phyloP scores from a whole-genome alignment of 495 filamentous ascomycete genomes.

The Parathielavia appendiculata region DNA sequence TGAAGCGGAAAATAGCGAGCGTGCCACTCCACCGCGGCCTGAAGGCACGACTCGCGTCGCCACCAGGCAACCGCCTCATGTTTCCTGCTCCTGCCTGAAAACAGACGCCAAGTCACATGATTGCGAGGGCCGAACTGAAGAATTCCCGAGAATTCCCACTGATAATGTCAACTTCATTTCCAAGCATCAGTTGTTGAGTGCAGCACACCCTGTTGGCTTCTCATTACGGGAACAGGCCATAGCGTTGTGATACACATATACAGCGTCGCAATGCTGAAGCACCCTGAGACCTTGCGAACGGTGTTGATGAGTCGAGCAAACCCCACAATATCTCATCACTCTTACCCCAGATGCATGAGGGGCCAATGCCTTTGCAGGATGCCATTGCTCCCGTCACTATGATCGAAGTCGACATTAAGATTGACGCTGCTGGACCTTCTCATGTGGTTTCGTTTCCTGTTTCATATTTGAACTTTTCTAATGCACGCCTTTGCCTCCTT shows the following conservation, averaged over 20 bases:
- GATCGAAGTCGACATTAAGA: slow-evolving; percentile 6
- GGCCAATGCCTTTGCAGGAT: neutral
- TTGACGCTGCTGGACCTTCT: neutral
- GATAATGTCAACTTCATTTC: neutral
- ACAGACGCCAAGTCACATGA: slow-evolving; percentile 15
- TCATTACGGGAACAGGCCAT: neutral
- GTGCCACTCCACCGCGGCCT: slow-evolving; percentile 1
- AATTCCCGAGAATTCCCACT: neutral
- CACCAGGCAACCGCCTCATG: slow-evolving; percentile 10
- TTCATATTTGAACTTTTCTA: neutral
- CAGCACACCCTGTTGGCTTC: neutral
- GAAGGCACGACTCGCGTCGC: slow-evolving; percentile 15
- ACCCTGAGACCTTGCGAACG: neutral
- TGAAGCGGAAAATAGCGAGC: neutral
- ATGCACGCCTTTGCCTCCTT: slow-evolving; percentile 1
- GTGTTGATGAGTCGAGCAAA: neutral
- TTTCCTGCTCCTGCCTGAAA: neutral
- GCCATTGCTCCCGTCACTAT: neutral
- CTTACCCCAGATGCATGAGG: neutral
- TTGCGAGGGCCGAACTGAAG: neutral
- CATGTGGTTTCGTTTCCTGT: neutral
- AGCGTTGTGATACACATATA: neutral
- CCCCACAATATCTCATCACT: neutral
- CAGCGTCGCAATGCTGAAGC: slow-evolving; percentile 7
- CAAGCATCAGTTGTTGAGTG: neutral